A percentile compares a stretch with the other conserved stretches of the same genome.
Evolutionary conservation across 768 basidiomycete genomes (phyloP).

Genomic region (Psilocybe cubensis): DNA sequence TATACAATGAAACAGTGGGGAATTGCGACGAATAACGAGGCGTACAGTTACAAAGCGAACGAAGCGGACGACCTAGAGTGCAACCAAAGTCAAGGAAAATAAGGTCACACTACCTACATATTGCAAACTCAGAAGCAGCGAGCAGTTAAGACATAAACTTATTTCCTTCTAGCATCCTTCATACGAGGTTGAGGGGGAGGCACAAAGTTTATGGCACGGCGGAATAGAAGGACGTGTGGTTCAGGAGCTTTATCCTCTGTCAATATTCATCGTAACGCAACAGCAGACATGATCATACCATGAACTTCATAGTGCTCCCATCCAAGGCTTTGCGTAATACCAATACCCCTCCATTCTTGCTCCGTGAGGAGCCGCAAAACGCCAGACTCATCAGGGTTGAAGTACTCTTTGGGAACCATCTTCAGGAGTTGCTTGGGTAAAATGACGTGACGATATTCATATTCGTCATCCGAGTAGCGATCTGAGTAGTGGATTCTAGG

Average conservation of each 20-base stretch:
- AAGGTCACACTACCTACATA: slow-evolving; percentile 5
- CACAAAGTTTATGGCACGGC: slow-evolving; percentile 73
- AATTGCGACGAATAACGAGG: slow-evolving; percentile 19
- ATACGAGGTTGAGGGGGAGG: slow-evolving; percentile 46
- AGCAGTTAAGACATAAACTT: slow-evolving; percentile 12
- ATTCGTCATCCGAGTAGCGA: slow-evolving; percentile 89
- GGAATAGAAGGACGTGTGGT: slow-evolving; percentile 93
- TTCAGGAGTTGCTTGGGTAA: slow-evolving; percentile 94
- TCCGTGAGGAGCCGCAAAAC: slow-evolving; percentile 84
- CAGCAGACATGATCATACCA: slow-evolving; percentile 47
- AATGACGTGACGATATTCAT: slow-evolving; percentile 97
- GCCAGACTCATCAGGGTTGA: slow-evolving; percentile 73
- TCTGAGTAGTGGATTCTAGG: slow-evolving; percentile 88
- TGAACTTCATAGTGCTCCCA: slow-evolving; percentile 99
- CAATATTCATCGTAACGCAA: neutral
- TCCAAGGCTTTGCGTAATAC: slow-evolving; percentile 93
- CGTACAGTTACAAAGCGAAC: slow-evolving; percentile 21
- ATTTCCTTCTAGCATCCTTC: slow-evolving; percentile 48
- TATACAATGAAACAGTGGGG: slow-evolving; percentile 20
- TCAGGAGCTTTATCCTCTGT: slow-evolving; percentile 68
- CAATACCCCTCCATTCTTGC: slow-evolving; percentile 94
- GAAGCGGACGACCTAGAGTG: slow-evolving; percentile 13
- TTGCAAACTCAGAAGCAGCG: neutral
- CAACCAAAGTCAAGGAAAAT: slow-evolving; percentile 15
- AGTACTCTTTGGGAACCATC: slow-evolving; percentile 87